Conservation (phyloP, 1,139 yeast genomes). For the Hemisphaericaspora xylanilytica region DNA sequence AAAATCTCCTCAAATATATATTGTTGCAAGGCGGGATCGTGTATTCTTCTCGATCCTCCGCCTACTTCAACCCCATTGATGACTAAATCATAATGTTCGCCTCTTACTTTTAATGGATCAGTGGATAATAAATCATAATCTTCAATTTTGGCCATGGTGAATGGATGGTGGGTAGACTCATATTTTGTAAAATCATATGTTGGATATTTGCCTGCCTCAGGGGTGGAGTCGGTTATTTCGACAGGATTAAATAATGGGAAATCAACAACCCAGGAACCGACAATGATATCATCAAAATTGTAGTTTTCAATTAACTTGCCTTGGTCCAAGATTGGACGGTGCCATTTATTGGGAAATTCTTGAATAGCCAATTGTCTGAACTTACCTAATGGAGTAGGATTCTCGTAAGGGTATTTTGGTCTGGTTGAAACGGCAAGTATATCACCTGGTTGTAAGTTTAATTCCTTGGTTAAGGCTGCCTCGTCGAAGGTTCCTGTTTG, state of each 20-base stretch:
- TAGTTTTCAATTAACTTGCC: conserved; percentile 16
- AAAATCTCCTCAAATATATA: conserved; percentile 61
- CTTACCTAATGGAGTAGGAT: conserved; percentile 92
- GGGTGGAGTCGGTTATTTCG: conserved; percentile 47
- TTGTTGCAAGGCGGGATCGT: conserved; percentile 74
- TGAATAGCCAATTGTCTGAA: conserved; percentile 72
- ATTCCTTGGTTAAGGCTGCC: conserved; percentile 22
- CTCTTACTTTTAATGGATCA: conserved; percentile 66
- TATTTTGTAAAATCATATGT: conserved; percentile 46
- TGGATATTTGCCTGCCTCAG: conserved; percentile 50
- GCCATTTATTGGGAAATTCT: conserved; percentile 51
- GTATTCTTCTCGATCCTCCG: conserved; percentile 96
- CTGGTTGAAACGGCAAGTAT: conserved; percentile 73
- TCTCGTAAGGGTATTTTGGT: conserved; percentile 68
- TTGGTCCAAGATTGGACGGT: conserved; percentile 32
- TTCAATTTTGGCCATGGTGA: conserved; percentile 79
- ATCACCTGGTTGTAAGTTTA: conserved; percentile 65
- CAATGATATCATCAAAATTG: conserved; percentile 37
- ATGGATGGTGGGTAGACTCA: conserved; percentile 92
- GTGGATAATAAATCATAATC: conserved; percentile 58
- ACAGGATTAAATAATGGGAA: conserved; percentile 88
- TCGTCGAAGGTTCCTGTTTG: conserved; percentile 17
- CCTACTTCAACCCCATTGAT: conserved; percentile 95
- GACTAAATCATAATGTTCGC: conserved; percentile 95
- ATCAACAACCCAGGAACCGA: conserved; percentile 83